Base-by-base conservation (phyloP, 2,329 filamentous ascomycete genomes). In the Colletotrichum chrysophilum region DNA sequence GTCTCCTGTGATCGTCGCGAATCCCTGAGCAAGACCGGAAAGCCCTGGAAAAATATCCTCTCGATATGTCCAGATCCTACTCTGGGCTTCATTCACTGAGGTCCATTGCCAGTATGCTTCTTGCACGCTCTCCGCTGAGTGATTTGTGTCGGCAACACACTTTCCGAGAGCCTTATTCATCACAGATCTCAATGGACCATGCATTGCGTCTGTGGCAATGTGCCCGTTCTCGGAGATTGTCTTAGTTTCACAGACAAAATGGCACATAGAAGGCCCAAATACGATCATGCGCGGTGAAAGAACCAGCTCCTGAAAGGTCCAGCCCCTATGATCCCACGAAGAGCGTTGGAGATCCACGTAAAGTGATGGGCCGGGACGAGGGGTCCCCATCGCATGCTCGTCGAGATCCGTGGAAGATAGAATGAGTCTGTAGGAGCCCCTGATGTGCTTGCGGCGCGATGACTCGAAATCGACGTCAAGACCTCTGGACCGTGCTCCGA, bases 111-210 rank as follows among this genome's bases (percentile, higher is more conserved):
- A 43, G 38, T 43, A n/a, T 18, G 18, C 38, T 5, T 43, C 38
- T 43, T n/a, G 38, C 38, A 43, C 18, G 18, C 38, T 43, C 18
- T 43, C 18, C 38, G 38, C 38, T 5, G 18, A n/a, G 18, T 9
- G 8, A 1, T 2, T 18, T 10, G 18, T n/a, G 0, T n/a, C 9
- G 5, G 16, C 16, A 43, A 3, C 38, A 10, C 38, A 18, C 0
- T 18, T n/a, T 5, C 38, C 38, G 18, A 43, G 38, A 5, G 38
- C 38, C 18, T 43, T 3, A 9, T 43, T 43, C 38, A 43, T n/a
- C 38, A n/a, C 18, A n/a, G 38, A n/a, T 43, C 38, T 10, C 18
- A 43, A n/a, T 10, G 38, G 38, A n/a, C 38, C 38, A 43, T 43
- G 38, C 38, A 43, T 43, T 38, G 16, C 36, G 6, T 43, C 38